Conservation (phyloP, 1,284 basidiomycete species). For the Apiotrichum brassicae region DNA sequence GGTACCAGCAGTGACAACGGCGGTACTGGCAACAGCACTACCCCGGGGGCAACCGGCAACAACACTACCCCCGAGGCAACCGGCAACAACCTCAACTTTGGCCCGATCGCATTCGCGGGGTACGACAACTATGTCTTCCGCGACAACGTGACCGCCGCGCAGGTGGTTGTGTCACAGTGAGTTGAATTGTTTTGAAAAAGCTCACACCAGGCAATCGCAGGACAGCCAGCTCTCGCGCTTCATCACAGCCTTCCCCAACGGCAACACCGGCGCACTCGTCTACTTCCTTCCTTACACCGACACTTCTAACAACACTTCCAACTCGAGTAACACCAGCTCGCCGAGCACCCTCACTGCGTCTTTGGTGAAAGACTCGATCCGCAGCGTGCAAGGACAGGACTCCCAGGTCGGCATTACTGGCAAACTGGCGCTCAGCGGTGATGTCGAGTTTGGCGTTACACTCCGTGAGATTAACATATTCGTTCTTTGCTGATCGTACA, state of each 20-base stretch:
- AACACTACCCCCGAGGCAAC: neutral
- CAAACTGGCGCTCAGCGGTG: conserved; percentile 38
- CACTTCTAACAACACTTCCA: neutral
- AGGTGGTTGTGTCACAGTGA: conserved; percentile 44
- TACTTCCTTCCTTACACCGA: conserved; percentile 43
- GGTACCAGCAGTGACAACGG: no score
- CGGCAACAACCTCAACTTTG: conserved; percentile 15
- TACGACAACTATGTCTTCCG: conserved; percentile 50
- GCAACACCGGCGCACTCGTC: conserved; percentile 47
- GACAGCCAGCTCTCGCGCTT: conserved; percentile 36
- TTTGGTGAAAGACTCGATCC: conserved; percentile 24
- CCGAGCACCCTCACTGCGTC: conserved; percentile 19
- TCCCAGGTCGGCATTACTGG: conserved; percentile 48
- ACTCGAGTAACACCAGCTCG: neutral
- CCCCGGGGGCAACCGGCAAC: conserved; percentile 7
- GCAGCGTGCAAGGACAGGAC: conserved; percentile 16
- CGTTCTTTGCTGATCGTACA: conserved; percentile 2
- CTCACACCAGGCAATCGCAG: no score
- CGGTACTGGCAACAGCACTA: conserved; percentile 20
- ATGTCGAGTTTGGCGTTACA: conserved; percentile 47
- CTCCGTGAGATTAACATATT: conserved; percentile 27
- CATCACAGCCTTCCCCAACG: conserved; percentile 49
- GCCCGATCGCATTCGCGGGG: conserved; percentile 38
- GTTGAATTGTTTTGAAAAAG: neutral
- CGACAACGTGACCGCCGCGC: conserved; percentile 46